Evolutionary conservation across 495 filamentous ascomycete genomes (phyloP).

Genomic region (Penicillium diatomitis): DNA sequence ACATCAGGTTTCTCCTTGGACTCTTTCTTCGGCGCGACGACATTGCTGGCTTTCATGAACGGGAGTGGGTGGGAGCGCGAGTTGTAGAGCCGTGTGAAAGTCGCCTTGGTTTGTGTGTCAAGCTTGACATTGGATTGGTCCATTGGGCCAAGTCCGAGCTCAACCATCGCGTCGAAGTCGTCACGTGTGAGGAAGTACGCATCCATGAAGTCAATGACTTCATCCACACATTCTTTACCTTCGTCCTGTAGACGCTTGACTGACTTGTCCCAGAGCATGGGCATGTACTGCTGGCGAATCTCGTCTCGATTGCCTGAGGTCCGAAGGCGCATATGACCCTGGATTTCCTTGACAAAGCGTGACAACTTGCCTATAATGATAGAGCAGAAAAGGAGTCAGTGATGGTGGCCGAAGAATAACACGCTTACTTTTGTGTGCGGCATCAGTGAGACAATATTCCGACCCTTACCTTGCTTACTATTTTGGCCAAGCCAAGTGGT

Average conservation of each 20-base stretch:
- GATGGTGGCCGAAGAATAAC: too few relatives aligned
- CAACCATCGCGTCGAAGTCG: conserved; percentile 85
- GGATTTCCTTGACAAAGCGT: conserved; percentile 86
- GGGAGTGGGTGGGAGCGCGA: conserved; percentile 76
- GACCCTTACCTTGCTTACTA: conserved; percentile 61
- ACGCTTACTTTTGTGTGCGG: too few relatives aligned
- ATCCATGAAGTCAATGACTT: conserved; percentile 89
- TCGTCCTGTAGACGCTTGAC: conserved; percentile 59
- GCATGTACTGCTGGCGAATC: conserved; percentile 88
- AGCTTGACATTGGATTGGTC: conserved; percentile 64
- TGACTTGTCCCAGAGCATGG: conserved; percentile 76
- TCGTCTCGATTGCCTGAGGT: conserved; percentile 90
- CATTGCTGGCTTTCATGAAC: conserved; percentile 85
- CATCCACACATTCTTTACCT: conserved; percentile 64
- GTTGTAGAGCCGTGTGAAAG: conserved; percentile 91
- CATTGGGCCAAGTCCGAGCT: conserved; percentile 84
- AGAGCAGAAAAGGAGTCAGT: neutral
- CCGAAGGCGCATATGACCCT: conserved; percentile 91
- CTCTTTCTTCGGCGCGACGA: conserved; percentile 58
- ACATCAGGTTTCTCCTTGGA: conserved; percentile 81
- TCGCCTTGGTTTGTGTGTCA: conserved; percentile 72
- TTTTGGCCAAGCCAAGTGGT: conserved; percentile 92
- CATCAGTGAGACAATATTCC: too few relatives aligned
- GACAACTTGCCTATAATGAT: conserved; percentile 55
- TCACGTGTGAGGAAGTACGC: conserved; percentile 94